Evolutionary conservation across 2,329 filamentous ascomycete species (phyloP), one percentile per base, ranked within the genome.

Genomic region (Penicillium sp.): DNA sequence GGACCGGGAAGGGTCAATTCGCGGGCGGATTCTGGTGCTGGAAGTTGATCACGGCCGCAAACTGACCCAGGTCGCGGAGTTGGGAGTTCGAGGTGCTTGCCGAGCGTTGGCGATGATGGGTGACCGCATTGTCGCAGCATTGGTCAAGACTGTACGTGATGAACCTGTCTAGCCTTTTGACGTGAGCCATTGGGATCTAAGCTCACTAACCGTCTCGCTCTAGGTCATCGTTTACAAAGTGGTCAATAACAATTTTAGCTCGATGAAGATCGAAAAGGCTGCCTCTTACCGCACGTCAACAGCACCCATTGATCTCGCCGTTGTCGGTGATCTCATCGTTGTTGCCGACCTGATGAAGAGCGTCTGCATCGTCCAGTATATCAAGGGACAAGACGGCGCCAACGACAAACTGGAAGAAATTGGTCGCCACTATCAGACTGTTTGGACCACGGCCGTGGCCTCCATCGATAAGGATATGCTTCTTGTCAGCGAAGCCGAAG

Each of bases 271-370:
- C 10, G 81, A 83, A 52, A 94, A 90, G 72, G 73, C 90, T 15
- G 90, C 91, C 1, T 86, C 87, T 2, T 96, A 92, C 74, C 86
- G 92, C 12, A 90, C 91, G 1, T 87, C 92, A 2, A 96, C 92
- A 0, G 90, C 91, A 35, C 93, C 95, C 0, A 86, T 96, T 15
- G 91, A 94, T 66, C 75, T 98, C 6, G 87, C 88, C 10, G 84
- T 97, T 14, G 85, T 86, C 1, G 90, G 85, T 0, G 88, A 89
- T 66, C 82, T 86, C 25, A 93, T 99, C 63, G 91, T 90, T 0
- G 88, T 98, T 10, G 90, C 89, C 0, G 95, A 99, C 71, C 79
- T 99, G 48, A 97, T 96, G 90, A 97, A 98, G 78, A 96, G 91
- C 1, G 82, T 96, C 25, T 88, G 90, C 1, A 79, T 98, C 5